These are phyloP conservation scores for Claviceps sp. DNA, from an alignment of 2,329 filamentous ascomycete genomes.

Conservation along the genomic window DNA sequence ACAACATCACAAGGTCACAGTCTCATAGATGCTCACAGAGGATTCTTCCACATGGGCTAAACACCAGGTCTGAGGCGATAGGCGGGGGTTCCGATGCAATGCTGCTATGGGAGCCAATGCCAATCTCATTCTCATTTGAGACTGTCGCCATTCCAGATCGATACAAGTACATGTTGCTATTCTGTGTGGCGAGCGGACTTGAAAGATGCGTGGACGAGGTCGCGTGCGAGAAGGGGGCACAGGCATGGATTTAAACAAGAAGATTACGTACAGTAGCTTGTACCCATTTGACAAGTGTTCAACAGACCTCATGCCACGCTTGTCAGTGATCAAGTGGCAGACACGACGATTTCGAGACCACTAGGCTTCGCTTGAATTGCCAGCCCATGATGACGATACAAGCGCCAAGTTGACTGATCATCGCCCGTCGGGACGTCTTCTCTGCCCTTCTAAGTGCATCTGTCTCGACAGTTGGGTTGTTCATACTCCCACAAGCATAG, in stretches of 20 bases:
- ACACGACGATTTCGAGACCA: no score
- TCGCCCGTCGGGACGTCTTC: background rate
- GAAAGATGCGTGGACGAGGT: no score
- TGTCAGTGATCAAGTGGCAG: no score
- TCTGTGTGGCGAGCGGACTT: background rate
- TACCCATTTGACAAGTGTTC: no score
- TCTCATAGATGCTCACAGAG: background rate
- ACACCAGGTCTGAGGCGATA: background rate
- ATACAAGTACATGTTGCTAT: background rate
- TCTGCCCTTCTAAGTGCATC: background rate
- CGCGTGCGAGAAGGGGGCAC: no score
- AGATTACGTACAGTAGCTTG: no score
- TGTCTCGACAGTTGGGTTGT: background rate
- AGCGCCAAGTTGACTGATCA: background rate
- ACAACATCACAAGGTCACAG: background rate
- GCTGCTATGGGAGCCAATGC: background rate
- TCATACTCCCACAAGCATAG: constrained; percentile 50
- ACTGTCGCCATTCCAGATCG: background rate
- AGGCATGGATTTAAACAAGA: no score
- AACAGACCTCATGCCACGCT: no score
- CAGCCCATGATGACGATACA: background rate
- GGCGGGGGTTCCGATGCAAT: background rate
- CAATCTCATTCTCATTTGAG: background rate
- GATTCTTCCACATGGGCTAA: background rate
- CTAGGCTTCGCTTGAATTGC: background rate